Percentiles rank a stretch among this genome's conserved stretches.
phyloP scores from a whole-genome alignment of 331 rosid species.

The Cydonia oblonga region DNA sequence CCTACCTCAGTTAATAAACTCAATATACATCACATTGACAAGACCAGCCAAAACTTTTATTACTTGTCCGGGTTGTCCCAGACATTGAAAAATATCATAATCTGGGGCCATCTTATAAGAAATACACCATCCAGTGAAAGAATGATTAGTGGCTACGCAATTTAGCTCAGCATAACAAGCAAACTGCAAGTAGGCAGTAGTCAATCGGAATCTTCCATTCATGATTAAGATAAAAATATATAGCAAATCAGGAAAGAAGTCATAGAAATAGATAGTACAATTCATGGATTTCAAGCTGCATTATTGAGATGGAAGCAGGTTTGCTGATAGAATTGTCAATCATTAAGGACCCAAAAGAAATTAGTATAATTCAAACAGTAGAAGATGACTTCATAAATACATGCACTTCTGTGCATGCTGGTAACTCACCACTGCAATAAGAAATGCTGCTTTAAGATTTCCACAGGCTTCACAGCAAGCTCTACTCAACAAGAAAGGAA shows the following conservation, averaged over 20 bases:
- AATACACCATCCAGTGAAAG: neutral
- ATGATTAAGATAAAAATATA: neutral
- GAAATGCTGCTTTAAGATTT: constrained; percentile 98
- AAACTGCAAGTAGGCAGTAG: neutral
- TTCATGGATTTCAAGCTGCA: neutral
- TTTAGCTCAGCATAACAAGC: neutral
- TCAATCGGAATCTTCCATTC: neutral
- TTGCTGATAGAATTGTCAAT: neutral
- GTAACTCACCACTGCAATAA: constrained; percentile 87
- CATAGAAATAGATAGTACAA: neutral
- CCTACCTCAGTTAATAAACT: neutral
- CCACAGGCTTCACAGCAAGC: constrained; percentile 99
- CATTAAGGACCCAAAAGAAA: neutral
- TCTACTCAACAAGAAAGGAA: constrained; percentile 71
- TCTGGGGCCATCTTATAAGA: neutral
- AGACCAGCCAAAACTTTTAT: neutral
- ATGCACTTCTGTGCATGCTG: neutral
- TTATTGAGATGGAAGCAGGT: neutral
- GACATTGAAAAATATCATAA: neutral
- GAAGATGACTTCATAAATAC: neutral
- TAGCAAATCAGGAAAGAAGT: neutral
- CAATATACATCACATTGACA: neutral
- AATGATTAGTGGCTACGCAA: too few relatives aligned
- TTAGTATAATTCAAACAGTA: neutral
- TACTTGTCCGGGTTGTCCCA: neutral